These are phyloP conservation scores for Dictyostelium intermedium DNA, from an alignment of 78 protist genomes.

Conservation along the genomic window DNA sequence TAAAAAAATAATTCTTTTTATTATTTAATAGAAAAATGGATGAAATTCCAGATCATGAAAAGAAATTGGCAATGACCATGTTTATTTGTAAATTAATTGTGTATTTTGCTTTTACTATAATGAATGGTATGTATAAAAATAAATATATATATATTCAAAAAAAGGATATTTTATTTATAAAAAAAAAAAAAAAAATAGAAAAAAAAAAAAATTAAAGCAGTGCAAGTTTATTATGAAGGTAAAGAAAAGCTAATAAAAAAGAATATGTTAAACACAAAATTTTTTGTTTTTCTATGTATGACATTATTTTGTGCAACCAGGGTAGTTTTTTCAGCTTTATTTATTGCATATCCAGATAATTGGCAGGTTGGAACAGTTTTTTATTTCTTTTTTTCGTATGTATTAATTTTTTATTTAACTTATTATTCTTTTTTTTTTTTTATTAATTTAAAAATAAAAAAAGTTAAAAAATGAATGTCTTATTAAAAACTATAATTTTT, in stretches of 20 bases:
- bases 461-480: no score
- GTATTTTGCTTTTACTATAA: neutral
- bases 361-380: neutral
- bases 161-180: no score
- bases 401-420: no score
- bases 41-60: neutral
- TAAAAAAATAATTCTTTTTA: neutral
- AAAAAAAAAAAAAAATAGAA: neutral
- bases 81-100: neutral
- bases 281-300: neutral
- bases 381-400: neutral
- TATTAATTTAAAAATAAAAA: no score
- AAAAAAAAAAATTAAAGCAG: neutral
- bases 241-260: neutral
- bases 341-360: neutral
- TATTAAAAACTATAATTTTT: no score
- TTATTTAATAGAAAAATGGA: neutral
- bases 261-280: neutral
- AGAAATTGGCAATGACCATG: neutral
- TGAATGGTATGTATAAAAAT: neutral
- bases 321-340: neutral
- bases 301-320: neutral
- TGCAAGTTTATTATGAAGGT: neutral
- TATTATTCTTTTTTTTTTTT: no score
- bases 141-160: no score